A percentile compares a stretch with the other conserved stretches of the same genome.
These are phyloP conservation scores for Plenodomus tracheiphilus DNA, from an alignment of 2,329 filamentous ascomycete genomes.

Conservation along the genomic window DNA sequence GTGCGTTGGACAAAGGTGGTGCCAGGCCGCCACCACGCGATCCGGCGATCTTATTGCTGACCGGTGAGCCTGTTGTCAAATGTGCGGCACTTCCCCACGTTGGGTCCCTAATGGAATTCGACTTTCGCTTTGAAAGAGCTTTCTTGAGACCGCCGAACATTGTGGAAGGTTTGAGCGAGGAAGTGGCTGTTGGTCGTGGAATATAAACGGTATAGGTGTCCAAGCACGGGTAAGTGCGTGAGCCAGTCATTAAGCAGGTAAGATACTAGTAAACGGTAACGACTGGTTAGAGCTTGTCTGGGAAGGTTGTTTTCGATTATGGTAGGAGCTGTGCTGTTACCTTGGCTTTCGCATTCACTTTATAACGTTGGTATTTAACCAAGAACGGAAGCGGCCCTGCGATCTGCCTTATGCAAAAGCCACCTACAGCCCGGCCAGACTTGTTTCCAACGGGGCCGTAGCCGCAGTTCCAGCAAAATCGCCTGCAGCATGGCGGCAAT, in stretches of 20 bases:
- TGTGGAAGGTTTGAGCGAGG: neutral
- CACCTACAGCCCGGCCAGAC: too few relatives aligned
- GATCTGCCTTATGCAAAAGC: constrained; percentile 2
- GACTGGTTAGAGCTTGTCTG: constrained; percentile 4
- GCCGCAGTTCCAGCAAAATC: neutral
- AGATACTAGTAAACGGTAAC: constrained; percentile 3
- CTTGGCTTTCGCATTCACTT: neutral
- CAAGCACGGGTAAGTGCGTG: constrained; percentile 3
- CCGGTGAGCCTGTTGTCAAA: neutral
- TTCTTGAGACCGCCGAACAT: constrained; percentile 22
- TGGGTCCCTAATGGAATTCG: constrained; percentile 10
- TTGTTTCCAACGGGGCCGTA: neutral
- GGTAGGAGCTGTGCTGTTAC: neutral
- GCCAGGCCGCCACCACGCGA: constrained; percentile 20
- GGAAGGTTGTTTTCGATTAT: neutral
- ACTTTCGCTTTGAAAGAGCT: constrained; percentile 15
- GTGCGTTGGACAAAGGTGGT: constrained; percentile 4
- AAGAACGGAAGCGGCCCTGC: too few relatives aligned
- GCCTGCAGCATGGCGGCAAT: neutral
- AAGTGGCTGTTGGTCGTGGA: neutral
- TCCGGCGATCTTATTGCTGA: constrained; percentile 8
- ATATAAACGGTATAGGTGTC: neutral
- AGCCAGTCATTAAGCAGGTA: neutral
- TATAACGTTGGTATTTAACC: neutral
- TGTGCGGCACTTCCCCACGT: neutral